phyloP scores from a whole-genome alignment of 2,329 filamentous ascomycete species.

The Penicillium corylophilum region DNA sequence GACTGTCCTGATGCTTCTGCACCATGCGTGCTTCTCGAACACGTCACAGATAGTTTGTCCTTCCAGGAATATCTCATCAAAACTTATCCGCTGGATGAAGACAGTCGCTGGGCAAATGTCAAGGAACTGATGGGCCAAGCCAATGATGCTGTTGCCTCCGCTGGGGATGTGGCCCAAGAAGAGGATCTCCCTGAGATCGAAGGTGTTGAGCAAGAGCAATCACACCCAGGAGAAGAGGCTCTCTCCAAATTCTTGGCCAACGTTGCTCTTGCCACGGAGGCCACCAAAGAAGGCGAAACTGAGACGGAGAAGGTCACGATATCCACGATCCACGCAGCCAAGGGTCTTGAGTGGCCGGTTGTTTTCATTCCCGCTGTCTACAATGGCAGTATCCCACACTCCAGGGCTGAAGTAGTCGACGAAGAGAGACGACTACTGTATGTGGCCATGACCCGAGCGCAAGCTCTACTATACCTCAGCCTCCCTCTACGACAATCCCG shows the following conservation, averaged over 20 bases:
- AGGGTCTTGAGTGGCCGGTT: conserved; percentile 93
- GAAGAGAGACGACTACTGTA: conserved; percentile 89
- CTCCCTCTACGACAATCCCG: conserved; percentile 69
- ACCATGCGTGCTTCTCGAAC: conserved; percentile 53
- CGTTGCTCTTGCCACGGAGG: conserved; percentile 78
- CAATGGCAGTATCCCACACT: conserved; percentile 86
- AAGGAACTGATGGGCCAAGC: conserved; percentile 83
- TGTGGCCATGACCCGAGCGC: conserved; percentile 93
- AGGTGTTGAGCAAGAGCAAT: conserved; percentile 61
- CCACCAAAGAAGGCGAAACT: conserved; percentile 53
- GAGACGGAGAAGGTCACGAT: conserved; percentile 69
- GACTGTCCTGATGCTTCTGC: conserved; percentile 42
- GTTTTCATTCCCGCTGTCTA: conserved; percentile 92
- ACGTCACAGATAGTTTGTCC: conserved; percentile 63
- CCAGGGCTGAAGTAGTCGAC: conserved; percentile 76
- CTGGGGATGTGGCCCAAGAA: conserved; percentile 54
- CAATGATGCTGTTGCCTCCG: conserved; percentile 61
- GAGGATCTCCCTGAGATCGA: conserved; percentile 66
- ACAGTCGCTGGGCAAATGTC: conserved; percentile 82
- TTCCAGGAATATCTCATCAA: conserved; percentile 73
- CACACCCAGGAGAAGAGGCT: conserved; percentile 57
- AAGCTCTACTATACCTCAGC: conserved; percentile 82
- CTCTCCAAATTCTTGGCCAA: conserved; percentile 85
- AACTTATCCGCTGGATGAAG: conserved; percentile 70
- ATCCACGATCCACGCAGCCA: conserved; percentile 93